Evolutionary conservation across 225 moss, liverwort and hornwort species (phyloP), one percentile per base, ranked within the genome.

Genomic region (Physcomitrium patens): DNA sequence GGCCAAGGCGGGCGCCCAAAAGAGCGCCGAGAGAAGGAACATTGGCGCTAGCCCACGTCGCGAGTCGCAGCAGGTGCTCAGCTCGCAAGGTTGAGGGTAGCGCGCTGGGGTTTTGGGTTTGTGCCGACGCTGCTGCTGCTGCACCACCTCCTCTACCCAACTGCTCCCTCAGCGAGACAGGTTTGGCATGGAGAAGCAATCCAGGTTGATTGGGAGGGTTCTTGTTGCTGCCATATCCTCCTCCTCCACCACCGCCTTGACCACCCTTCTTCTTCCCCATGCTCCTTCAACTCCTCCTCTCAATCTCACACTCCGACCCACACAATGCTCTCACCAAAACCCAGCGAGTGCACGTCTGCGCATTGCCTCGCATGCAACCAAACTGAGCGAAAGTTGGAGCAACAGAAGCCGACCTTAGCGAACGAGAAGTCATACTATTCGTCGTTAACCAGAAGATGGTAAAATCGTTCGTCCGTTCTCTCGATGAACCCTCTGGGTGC

Each of bases 31-130:
- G 78, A 55, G 88, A 83, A 0, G 90, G 80, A 16, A 80, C 85
- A 37, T 65, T 71, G 45, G 80, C 77, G n/a, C 89, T 86, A 26
- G 95, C 93, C 91, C 91, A 91, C 9, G 80, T 81, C 31, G 91
- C 91, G 5, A 93, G 65, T 61, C 79, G 82, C 61, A 86, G 74
- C 78, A 95, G 43, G 71, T 87, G 82, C 66, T 91, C 85, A 7
- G 84, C 76, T 76, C 84, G 86, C 68, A 86, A 55, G 26, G 82
- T 20, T n/a, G 72, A 63, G 15, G 86, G 81, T 28, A 87, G 73
- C 45, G 74, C 75, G 54, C 69, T 79, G 5, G 78, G 64, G 41
- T 49, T 77, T 53, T 14, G 60, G 27, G 10, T 19, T 64, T 71
- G 83, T 26, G 79, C 23, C 2, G 12, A 59, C 14, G 13, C n/a